phyloP scores from a whole-genome alignment of 169 alveolate genomes.

The Theileria luwenshuni region DNA sequence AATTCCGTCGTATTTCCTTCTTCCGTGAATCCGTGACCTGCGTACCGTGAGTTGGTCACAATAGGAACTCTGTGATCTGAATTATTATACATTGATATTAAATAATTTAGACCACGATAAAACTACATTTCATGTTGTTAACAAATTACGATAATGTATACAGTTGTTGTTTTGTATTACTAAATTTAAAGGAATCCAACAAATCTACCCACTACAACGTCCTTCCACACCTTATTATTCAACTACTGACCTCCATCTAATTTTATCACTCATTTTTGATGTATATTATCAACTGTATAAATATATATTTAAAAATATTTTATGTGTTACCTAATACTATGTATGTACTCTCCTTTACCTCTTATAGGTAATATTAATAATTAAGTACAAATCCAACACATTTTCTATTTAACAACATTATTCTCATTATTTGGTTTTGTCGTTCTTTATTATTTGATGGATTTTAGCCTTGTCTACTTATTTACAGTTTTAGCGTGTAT shows the following conservation, averaged over 20 bases:
- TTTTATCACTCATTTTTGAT: constrained; percentile 1
- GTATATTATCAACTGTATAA: not conserved
- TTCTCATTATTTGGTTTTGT: not conserved
- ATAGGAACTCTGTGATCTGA: constrained; percentile 19
- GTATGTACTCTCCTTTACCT: not conserved
- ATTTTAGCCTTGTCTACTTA: not conserved
- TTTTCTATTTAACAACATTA: not conserved
- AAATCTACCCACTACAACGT: constrained; percentile 26
- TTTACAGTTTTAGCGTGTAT: constrained; percentile 8
- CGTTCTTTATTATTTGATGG: not conserved
- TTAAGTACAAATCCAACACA: constrained; percentile 1
- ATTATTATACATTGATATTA: constrained; percentile 16
- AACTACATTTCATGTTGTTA: constrained; percentile 3
- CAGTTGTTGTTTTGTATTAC: not conserved
- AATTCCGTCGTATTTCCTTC: constrained; percentile 25
- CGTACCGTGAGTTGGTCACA: constrained; percentile 34
- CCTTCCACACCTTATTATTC: constrained; percentile 4
- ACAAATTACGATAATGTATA: not conserved
- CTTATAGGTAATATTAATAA: not conserved
- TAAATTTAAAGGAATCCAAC: constrained; percentile 18
- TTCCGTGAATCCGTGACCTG: constrained; percentile 46
- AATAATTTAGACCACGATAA: not conserved
- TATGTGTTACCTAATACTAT: constrained; percentile 2
- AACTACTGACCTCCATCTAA: not conserved
- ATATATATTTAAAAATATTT: no score